These are phyloP conservation scores for Leptosphaerulina australis DNA, from an alignment of 2,329 filamentous ascomycete genomes.

Conservation along the genomic window DNA sequence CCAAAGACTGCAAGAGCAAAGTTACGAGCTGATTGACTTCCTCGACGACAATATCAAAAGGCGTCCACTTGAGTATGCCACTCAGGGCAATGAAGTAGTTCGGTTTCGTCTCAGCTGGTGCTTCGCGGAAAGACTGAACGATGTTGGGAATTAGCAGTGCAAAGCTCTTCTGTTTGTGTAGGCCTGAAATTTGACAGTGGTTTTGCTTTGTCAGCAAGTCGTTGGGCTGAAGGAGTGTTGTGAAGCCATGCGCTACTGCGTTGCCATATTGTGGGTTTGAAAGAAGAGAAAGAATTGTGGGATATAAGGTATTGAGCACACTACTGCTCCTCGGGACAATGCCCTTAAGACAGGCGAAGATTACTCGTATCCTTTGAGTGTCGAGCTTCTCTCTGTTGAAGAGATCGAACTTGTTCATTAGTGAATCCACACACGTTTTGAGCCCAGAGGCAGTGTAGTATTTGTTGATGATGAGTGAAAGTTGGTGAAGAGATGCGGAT, in stretches of 20 bases:
- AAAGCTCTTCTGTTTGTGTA: constrained; percentile 70
- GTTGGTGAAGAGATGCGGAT: constrained; percentile 49
- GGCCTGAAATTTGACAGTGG: constrained; percentile 64
- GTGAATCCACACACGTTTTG: constrained; percentile 48
- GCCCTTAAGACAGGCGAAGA: constrained; percentile 67
- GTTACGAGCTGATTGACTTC: constrained; percentile 64
- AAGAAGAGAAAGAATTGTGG: constrained; percentile 58
- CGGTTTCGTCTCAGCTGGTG: constrained; percentile 56
- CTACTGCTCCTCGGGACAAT: constrained; percentile 62
- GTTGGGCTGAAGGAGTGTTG: constrained; percentile 64
- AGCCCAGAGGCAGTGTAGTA: constrained; percentile 51
- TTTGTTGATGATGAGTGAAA: constrained; percentile 57
- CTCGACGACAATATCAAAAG: constrained; percentile 64
- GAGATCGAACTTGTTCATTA: constrained; percentile 44
- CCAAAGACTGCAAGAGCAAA: constrained; percentile 67
- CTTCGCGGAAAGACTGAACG: constrained; percentile 57
- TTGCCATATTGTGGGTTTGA: constrained; percentile 56
- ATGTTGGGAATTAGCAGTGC: constrained; percentile 64
- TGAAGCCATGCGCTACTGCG: constrained; percentile 62
- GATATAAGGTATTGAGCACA: constrained; percentile 51
- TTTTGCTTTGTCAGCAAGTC: constrained; percentile 66
- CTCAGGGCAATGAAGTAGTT: constrained; percentile 69
- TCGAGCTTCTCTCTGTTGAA: constrained; percentile 42
- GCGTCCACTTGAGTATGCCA: constrained; percentile 65
- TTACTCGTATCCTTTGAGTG: constrained; percentile 57